Base-by-base conservation (phyloP, 2,329 filamentous ascomycete genomes). In the Ophiostoma quercus region DNA sequence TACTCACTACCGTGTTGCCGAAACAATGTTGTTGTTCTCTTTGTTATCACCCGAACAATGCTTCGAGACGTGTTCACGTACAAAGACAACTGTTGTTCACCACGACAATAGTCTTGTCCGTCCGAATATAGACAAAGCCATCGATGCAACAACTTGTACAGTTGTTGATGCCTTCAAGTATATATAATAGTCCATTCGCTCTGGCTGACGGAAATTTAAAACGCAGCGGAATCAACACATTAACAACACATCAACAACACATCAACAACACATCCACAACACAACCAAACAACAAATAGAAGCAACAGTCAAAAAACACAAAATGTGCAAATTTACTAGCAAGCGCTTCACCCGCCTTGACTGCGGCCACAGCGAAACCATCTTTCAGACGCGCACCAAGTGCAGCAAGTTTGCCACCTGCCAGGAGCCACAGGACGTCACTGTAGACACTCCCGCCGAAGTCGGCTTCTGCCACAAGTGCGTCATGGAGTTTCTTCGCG, bases 241-340 rank as follows among this genome's bases (percentile, higher is more conserved):
- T 6, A 19, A 16, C 19, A 16, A 60, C 25, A 63, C 60, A 62
- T 9, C 57, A n/a, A 29, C 32, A 63, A n/a, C 3, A 39, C 63
- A 25, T 4, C 19, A 16, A 60, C 25, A 29, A 29, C 25, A 47
- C 43, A 19, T 8, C 19, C 7, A 16, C 19, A 16, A 60, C 3
- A 39, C 63, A 25, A 3, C 16, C 1, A 62, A 19, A 37, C n/a
- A 37, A 29, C n/a, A 29, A 16, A 11, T 22, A 60, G 25, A 14
- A 34, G 57, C 14, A 19, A 43, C 1, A 14, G 8, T 34, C 34
- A 34, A 8, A 34, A 34, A 5, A 34, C 34, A 34, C 34, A 34
- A 34, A 34, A 66, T 66, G 63, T 66, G 63, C 37, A 66, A 37
- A 37, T 66, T 66, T 22, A 66, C 37, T 19, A 66, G 63, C 63